These are phyloP conservation scores for Diplocarpon rosae DNA, from an alignment of 2,329 filamentous ascomycete species.

Conservation along the genomic window DNA sequence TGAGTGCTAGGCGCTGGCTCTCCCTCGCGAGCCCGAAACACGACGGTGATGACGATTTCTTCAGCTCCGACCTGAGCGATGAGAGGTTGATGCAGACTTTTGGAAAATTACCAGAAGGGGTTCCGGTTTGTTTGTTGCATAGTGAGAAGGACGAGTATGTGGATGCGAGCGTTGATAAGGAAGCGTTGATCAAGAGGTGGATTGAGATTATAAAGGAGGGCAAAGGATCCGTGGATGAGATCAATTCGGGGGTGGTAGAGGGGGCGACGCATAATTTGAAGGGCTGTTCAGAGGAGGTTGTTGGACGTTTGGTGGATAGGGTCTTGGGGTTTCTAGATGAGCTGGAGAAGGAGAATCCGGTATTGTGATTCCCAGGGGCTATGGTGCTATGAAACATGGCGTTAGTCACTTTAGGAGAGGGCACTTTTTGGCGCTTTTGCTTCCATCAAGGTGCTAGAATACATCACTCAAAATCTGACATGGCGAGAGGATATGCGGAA, in stretches of 20 bases:
- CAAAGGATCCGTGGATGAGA: slow-evolving; percentile 37
- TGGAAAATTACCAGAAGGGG: slow-evolving; percentile 35
- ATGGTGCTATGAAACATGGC: too few species aligned
- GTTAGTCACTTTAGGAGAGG: too few species aligned
- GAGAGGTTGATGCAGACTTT: slow-evolving; percentile 43
- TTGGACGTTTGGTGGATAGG: slow-evolving; percentile 37
- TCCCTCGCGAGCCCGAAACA: slow-evolving; percentile 43
- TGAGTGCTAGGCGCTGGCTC: slow-evolving; percentile 47
- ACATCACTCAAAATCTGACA: too few species aligned
- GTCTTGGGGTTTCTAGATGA: slow-evolving; percentile 38
- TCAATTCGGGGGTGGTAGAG: slow-evolving; percentile 36
- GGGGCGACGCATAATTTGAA: slow-evolving; percentile 41
- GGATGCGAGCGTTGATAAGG: slow-evolving; percentile 36
- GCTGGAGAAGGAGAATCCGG: neutral
- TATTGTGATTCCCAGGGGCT: too few species aligned
- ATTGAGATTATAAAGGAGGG: slow-evolving; percentile 31
- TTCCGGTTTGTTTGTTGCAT: slow-evolving; percentile 38
- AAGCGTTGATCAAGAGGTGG: slow-evolving; percentile 38
- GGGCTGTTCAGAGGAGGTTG: slow-evolving; percentile 34
- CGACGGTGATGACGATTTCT: slow-evolving; percentile 55
- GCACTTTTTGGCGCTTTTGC: too few species aligned
- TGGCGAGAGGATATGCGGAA: too few species aligned
- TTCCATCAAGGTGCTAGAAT: too few species aligned
- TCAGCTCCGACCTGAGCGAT: slow-evolving; percentile 50
- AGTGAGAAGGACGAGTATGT: slow-evolving; percentile 41